Percentiles rank a stretch among this genome's conserved stretches.
These are phyloP conservation scores for Echinochloa phyllopogon DNA, from an alignment of 176 grass and related monocot species.

Conservation along the genomic window DNA sequence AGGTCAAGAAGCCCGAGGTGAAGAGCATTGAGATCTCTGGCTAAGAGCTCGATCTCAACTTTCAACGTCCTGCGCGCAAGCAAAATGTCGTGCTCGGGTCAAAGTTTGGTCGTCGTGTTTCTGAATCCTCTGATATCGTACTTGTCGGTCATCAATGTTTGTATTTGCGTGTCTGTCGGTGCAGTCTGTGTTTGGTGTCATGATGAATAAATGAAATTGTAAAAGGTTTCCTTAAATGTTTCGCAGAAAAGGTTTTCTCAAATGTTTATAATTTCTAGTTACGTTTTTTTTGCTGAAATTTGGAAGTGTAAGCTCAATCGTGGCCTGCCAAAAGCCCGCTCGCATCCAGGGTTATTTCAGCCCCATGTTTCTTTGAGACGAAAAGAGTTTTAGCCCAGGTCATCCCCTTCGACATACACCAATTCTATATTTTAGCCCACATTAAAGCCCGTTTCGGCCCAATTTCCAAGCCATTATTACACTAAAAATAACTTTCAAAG, in stretches of 20 bases:
- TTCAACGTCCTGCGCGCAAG: background rate
- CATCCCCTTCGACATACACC: background rate
- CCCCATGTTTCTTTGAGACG: background rate
- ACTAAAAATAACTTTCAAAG: no score
- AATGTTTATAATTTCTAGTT: background rate
- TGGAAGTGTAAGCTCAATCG: background rate
- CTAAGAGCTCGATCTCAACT: no score
- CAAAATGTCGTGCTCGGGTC: conserved; percentile 2
- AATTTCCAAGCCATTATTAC: no score
- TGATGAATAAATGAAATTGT: background rate
- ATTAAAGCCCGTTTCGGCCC: background rate
- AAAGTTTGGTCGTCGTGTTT: background rate
- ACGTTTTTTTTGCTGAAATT: background rate
- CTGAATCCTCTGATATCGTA: background rate
- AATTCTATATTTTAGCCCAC: background rate
- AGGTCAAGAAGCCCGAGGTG: conserved; percentile 49
- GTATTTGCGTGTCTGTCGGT: background rate
- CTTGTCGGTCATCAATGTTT: background rate
- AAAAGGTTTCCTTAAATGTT: background rate
- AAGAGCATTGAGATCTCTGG: conserved; percentile 14
- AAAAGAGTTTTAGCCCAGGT: background rate
- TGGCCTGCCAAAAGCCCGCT: background rate
- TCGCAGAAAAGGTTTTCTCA: no score
- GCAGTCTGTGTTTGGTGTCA: background rate
- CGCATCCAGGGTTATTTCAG: background rate